These are phyloP conservation scores for Nannochloropsis gaditana DNA, from an alignment of 108 stramenopile species.

Conservation along the genomic window DNA sequence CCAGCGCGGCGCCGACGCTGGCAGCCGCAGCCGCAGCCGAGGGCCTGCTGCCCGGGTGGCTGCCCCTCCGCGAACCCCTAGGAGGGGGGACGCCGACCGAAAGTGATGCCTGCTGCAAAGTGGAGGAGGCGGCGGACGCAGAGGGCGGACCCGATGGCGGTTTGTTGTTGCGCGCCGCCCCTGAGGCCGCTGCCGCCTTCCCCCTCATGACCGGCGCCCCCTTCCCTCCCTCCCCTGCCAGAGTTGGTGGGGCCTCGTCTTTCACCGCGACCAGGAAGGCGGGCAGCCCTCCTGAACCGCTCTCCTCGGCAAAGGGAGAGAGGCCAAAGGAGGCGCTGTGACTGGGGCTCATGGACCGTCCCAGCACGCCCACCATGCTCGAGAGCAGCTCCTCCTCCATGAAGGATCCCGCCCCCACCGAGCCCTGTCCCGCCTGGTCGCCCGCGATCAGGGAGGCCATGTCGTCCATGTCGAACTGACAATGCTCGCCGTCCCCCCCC, in stretches of 20 bases:
- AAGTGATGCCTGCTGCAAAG: background rate
- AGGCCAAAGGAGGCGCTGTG: background rate
- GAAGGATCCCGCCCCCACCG: background rate
- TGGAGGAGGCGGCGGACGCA: background rate
- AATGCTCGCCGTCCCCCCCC: slow-evolving; percentile 27
- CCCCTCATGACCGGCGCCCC: background rate
- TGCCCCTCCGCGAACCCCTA: background rate
- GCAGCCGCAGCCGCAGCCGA: background rate
- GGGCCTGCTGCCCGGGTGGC: background rate
- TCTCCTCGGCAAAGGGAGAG: background rate
- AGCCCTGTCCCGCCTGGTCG: slow-evolving; percentile 15
- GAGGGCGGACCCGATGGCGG: background rate
- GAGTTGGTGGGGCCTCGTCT: background rate
- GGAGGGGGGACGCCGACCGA: background rate
- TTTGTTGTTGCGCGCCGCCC: background rate
- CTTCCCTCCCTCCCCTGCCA: background rate
- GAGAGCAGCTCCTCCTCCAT: background rate
- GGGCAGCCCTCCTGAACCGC: background rate
- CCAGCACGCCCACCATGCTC: background rate
- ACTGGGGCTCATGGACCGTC: background rate
- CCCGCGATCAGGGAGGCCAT: slow-evolving; percentile 24
- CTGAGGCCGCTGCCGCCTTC: background rate
- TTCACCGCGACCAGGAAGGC: background rate
- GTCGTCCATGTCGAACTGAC: slow-evolving; percentile 25
- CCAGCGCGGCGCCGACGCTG: background rate